Conservation (phyloP, 2,329 filamentous ascomycete species). For the Hypoxylon rubiginosum region DNA sequence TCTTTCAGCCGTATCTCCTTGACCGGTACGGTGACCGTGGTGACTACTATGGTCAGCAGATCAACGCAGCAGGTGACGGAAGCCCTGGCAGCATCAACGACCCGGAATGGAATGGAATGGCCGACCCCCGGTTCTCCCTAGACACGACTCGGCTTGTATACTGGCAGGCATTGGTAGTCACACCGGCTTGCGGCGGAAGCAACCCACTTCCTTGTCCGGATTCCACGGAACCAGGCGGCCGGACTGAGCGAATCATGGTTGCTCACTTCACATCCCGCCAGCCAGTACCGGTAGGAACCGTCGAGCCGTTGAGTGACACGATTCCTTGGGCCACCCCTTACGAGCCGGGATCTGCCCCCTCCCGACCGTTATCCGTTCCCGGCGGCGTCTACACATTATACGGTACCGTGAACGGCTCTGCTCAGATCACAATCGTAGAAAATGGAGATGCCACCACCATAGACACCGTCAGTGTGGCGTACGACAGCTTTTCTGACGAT, state of each 20-base stretch:
- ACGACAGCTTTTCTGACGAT: slow-evolving; percentile 56
- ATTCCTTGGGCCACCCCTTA: slow-evolving; percentile 55
- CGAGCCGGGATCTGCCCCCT: slow-evolving; percentile 38
- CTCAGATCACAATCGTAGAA: slow-evolving; percentile 40
- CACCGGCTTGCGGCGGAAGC: slow-evolving; percentile 58
- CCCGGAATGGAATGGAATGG: slow-evolving; percentile 62
- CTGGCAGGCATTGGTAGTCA: slow-evolving; percentile 55
- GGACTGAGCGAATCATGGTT: slow-evolving; percentile 58
- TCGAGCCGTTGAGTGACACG: slow-evolving; percentile 47
- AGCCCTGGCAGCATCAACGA: slow-evolving; percentile 57
- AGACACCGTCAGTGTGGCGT: slow-evolving; percentile 52
- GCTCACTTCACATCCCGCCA: slow-evolving; percentile 54
- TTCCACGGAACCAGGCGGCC: slow-evolving; percentile 56
- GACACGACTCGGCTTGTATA: slow-evolving; percentile 61
- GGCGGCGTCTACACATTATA: slow-evolving; percentile 40
- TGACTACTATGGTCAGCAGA: slow-evolving; percentile 58
- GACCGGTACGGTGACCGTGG: slow-evolving; percentile 61
- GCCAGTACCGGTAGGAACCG: slow-evolving; percentile 41
- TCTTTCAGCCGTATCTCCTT: slow-evolving; percentile 61
- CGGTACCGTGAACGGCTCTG: slow-evolving; percentile 33
- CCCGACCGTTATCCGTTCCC: not conserved
- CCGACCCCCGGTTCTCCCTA: slow-evolving; percentile 58
- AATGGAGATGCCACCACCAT: slow-evolving; percentile 27
- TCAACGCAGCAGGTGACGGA: slow-evolving; percentile 56
- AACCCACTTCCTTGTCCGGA: slow-evolving; percentile 59